Evolutionary conservation across 495 filamentous ascomycete species (phyloP).

Genomic region (Tuber indicum): DNA sequence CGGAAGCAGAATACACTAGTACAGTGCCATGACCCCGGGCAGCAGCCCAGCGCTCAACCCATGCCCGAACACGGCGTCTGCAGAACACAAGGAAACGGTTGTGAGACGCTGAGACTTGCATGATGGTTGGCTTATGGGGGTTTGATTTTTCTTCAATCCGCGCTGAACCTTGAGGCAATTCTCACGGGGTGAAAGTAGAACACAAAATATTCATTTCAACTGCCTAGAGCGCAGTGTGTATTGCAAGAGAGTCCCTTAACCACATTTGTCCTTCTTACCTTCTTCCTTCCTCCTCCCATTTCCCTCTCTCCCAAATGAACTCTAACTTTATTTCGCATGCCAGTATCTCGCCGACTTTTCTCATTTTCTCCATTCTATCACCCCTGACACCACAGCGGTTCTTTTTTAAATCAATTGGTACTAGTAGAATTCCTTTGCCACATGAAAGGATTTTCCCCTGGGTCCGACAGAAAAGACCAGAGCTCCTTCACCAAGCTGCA

Average conservation of each 20-base stretch:
- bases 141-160: not conserved
- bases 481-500: not conserved
- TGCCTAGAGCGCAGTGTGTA: not conserved
- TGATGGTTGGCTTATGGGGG: not conserved
- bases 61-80: not conserved
- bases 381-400: not conserved
- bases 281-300: not conserved
- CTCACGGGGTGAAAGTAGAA: not conserved
- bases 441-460: not conserved
- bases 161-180: not conserved
- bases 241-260: not conserved
- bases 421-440: not conserved
- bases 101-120: not conserved
- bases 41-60: not conserved
- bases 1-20: not conserved
- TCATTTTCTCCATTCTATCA: not conserved
- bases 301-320: not conserved
- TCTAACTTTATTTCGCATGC: not conserved
- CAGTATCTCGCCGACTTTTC: not conserved
- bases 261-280: not conserved
- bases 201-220: not conserved
- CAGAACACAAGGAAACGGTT: not conserved
- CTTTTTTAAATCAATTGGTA: not conserved
- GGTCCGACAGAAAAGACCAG: not conserved
- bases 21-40: not conserved